These are phyloP conservation scores for Dictyostelium capitatum DNA, from an alignment of 78 protist genomes.

Conservation along the genomic window DNA sequence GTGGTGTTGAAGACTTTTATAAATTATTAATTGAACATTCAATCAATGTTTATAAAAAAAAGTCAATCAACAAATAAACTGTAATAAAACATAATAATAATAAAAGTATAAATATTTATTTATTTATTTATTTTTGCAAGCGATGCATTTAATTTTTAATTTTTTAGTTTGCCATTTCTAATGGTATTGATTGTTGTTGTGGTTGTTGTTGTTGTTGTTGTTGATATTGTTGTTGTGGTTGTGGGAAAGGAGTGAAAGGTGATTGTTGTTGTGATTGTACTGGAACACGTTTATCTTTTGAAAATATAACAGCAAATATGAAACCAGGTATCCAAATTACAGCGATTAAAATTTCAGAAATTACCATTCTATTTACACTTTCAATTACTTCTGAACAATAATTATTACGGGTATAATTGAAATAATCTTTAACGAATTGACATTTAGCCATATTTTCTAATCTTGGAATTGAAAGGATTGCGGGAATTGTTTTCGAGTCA, in stretches of 20 bases:
- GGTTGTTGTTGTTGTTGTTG: neutral
- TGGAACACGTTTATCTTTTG: slow-evolving; percentile 21
- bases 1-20: slow-evolving; percentile 72
- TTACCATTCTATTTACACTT: slow-evolving; percentile 28
- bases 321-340: slow-evolving; percentile 63
- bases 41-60: slow-evolving; percentile 25
- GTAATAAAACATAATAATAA: neutral
- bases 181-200: neutral
- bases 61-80: neutral
- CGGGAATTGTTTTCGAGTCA: slow-evolving; percentile 2
- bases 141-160: neutral
- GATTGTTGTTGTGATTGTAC: too few relatives aligned
- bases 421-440: slow-evolving; percentile 29
- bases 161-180: neutral
- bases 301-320: slow-evolving; percentile 48
- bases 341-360: slow-evolving; percentile 48
- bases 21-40: slow-evolving; percentile 55
- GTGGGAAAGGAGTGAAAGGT: too few relatives aligned
- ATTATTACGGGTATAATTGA: neutral
- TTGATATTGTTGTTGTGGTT: neutral
- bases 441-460: slow-evolving; percentile 16
- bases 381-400: slow-evolving; percentile 48
- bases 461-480: slow-evolving; percentile 16
- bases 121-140: too few relatives aligned
- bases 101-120: neutral